phyloP scores from a whole-genome alignment of 2,329 filamentous ascomycete species.

The Colletotrichum sp. region DNA sequence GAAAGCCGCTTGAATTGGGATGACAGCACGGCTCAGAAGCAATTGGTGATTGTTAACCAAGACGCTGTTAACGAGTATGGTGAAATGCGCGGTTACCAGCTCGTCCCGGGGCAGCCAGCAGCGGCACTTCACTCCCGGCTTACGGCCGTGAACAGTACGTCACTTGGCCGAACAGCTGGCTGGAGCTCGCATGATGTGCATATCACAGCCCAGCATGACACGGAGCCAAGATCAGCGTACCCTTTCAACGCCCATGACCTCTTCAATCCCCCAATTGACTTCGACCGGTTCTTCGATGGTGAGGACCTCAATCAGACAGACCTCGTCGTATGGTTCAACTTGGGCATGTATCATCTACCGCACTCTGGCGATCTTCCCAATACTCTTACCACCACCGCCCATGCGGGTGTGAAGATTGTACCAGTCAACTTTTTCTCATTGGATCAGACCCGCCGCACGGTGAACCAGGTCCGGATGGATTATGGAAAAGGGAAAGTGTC shows the following conservation, averaged over 20 bases:
- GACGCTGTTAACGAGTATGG: conserved; percentile 53
- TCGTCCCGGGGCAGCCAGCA: conserved; percentile 37
- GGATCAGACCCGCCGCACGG: conserved; percentile 28
- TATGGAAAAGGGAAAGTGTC: conserved; percentile 19
- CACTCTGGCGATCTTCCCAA: conserved; percentile 55
- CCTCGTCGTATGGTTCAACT: conserved; percentile 56
- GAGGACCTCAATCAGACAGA: conserved; percentile 39
- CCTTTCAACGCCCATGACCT: conserved; percentile 50
- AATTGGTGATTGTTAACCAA: conserved; percentile 56
- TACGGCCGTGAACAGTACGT: conserved; percentile 53
- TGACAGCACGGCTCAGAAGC: conserved; percentile 45
- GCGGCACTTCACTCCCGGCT: conserved; percentile 42
- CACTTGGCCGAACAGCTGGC: conserved; percentile 46
- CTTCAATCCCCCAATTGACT: conserved; percentile 54
- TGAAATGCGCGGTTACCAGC: conserved; percentile 56
- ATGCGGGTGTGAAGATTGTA: conserved; percentile 42
- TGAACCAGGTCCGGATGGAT: conserved; percentile 38
- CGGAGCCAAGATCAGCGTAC: conserved; percentile 51
- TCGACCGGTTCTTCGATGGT: conserved; percentile 49
- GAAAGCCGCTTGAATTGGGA: conserved; percentile 52
- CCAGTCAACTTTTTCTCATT: conserved; percentile 45
- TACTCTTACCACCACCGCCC: conserved; percentile 50
- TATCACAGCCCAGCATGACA: conserved; percentile 56
- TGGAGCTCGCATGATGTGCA: conserved; percentile 60
- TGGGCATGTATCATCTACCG: conserved; percentile 64